These are phyloP conservation scores for Coemansia sp. DNA, from an alignment of 192 early-diverging fungal species.

Conservation along the genomic window DNA sequence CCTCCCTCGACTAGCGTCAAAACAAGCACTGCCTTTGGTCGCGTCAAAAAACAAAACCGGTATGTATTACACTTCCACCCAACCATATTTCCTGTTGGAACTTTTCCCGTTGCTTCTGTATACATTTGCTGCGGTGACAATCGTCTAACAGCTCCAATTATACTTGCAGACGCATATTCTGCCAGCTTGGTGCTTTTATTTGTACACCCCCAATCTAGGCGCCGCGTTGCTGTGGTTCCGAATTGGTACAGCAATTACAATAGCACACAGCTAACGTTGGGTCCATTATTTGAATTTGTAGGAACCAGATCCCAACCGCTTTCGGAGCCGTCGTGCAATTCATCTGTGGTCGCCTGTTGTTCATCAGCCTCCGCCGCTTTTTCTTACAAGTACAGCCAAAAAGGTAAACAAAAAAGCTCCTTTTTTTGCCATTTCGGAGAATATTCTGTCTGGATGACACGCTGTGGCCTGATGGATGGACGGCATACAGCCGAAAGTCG, in stretches of 20 bases:
- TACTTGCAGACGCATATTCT: not conserved
- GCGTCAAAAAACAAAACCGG: not conserved
- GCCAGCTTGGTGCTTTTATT: not conserved
- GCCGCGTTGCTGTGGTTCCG: not conserved
- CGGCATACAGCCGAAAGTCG: constrained; percentile 9
- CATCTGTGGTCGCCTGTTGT: not conserved
- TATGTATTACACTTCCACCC: not conserved
- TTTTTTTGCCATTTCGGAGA: constrained; percentile 3
- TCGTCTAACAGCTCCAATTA: not conserved
- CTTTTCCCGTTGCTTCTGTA: not conserved
- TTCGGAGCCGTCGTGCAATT: not conserved
- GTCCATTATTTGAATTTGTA: constrained; percentile 9
- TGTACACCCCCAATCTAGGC: not conserved
- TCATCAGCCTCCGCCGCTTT: not conserved
- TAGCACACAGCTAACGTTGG: not conserved
- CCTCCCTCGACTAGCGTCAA: not conserved
- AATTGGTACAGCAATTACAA: not conserved
- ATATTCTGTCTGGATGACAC: constrained; percentile 5
- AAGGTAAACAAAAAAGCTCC: constrained; percentile 2
- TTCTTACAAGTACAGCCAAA: not conserved
- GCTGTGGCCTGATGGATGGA: constrained; percentile 3
- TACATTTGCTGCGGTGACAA: constrained; percentile 3
- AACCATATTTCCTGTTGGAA: not conserved
- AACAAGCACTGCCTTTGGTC: not conserved
- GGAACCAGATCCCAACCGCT: constrained; percentile 4